Evolutionary conservation across 1,284 basidiomycete species (phyloP).

Genomic region (Pholiota adiposa): DNA sequence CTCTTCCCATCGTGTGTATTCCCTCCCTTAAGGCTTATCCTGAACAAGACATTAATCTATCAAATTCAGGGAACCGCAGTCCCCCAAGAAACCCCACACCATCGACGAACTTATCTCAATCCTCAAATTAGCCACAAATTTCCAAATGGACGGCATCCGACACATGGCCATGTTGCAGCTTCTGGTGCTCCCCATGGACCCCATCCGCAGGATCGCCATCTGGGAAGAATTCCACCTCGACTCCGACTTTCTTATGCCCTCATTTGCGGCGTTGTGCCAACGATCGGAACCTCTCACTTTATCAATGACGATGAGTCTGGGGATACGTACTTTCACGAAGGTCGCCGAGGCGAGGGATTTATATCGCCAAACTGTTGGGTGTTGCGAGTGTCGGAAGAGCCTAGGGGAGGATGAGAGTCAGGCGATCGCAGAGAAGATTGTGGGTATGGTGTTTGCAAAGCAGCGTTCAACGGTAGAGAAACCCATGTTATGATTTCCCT

Average conservation of each 20-base stretch:
- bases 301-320: slow-evolving; percentile 35
- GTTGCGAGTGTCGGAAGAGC: slow-evolving; percentile 25
- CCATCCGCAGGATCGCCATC: slow-evolving; percentile 40
- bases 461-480: slow-evolving; percentile 5
- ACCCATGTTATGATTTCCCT: slow-evolving; percentile 10
- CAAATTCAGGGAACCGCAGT: slow-evolving; percentile 20
- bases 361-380: slow-evolving; percentile 31
- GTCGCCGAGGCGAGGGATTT: slow-evolving; percentile 35
- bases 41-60: background rate
- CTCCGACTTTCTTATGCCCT: slow-evolving; percentile 32
- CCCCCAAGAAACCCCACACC: slow-evolving; percentile 23
- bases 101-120: slow-evolving; percentile 33
- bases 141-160: slow-evolving; percentile 31
- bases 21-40: background rate
- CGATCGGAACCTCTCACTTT: slow-evolving; percentile 35
- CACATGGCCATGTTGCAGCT: slow-evolving; percentile 29
- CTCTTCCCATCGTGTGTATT: slow-evolving; percentile 22
- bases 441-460: slow-evolving; percentile 27
- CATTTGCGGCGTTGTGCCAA: slow-evolving; percentile 40
- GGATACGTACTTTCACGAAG: slow-evolving; percentile 35
- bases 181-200: slow-evolving; percentile 34
- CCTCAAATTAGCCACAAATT: slow-evolving; percentile 32
- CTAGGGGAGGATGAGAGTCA: slow-evolving; percentile 28
- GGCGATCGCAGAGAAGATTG: slow-evolving; percentile 32
- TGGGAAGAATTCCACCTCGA: slow-evolving; percentile 41